These are phyloP conservation scores for Globisporangium irregulare DNA, from an alignment of 352 stramenopile genomes.

Conservation along the genomic window DNA sequence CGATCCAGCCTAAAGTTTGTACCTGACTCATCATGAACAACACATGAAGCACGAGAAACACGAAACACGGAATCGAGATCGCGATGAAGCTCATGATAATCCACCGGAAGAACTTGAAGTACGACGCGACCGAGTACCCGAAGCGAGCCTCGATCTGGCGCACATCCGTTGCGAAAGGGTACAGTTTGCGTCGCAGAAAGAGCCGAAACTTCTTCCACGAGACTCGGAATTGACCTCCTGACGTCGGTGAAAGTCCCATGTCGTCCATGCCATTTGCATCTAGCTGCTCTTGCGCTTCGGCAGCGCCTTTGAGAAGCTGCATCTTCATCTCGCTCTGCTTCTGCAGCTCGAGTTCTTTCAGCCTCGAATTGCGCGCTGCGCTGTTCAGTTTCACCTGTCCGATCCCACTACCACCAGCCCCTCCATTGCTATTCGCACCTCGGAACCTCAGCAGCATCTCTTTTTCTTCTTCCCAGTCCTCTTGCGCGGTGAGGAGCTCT, in stretches of 20 bases:
- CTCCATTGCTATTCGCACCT: conserved; percentile 10
- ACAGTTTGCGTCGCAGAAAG: conserved; percentile 30
- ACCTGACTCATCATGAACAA: conserved; percentile 28
- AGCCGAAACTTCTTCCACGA: conserved; percentile 33
- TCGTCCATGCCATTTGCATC: conserved; percentile 27
- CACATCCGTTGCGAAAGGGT: conserved; percentile 62
- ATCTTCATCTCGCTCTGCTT: conserved; percentile 45
- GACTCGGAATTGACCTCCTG: not conserved
- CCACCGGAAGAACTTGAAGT: conserved; percentile 79
- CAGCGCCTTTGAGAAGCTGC: conserved; percentile 56
- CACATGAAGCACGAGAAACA: conserved; percentile 59
- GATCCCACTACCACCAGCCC: not conserved
- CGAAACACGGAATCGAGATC: conserved; percentile 43
- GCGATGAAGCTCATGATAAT: conserved; percentile 72
- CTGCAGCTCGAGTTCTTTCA: conserved; percentile 34
- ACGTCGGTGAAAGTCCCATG: conserved; percentile 17
- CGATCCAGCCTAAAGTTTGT: not conserved
- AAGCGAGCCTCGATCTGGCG: conserved; percentile 80
- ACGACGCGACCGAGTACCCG: conserved; percentile 72
- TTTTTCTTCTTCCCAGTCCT: conserved; percentile 71
- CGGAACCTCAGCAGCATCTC: conserved; percentile 41
- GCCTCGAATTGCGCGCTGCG: conserved; percentile 11
- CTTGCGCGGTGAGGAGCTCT: conserved; percentile 43
- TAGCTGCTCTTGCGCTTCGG: conserved; percentile 55
- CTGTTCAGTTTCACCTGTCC: not conserved